Evolutionary conservation across 1,139 yeast species (phyloP), one percentile per base, ranked within the genome.

Genomic region (Candida albicans): DNA sequence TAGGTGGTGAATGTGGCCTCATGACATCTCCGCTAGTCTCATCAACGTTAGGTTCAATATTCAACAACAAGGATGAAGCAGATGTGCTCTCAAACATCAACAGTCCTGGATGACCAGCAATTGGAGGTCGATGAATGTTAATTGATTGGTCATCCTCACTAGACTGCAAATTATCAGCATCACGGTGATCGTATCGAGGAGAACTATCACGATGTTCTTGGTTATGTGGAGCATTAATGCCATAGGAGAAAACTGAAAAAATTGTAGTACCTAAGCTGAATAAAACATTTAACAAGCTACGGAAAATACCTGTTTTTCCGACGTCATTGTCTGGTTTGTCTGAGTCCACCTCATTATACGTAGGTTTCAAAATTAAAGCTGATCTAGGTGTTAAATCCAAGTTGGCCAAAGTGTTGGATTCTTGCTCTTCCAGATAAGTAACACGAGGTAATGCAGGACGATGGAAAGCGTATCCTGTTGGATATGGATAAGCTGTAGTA

Each of bases 371-470:
- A 32, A 83, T 79, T 38, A 86, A 62, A 0, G 84, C 87, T 11
- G 89, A 81, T 42, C 91, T 68, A 1, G 95, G 93, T 11, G 74
- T 65, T 44, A 86, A 65, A 8, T 73, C 79, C 40, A 86, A 65
- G 4, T 67, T 72, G 22, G 54, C 57, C 36, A 86, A 65, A 3
- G 77, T 60, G 40, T 58, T 58, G 44, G 71, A 68, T 55, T 84
- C 90, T 42, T 83, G 84, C 8, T 73, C 68, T 11, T 74, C 79
- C 2, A 74, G 65, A 48, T 56, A 71, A 0, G 75, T 68, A 10
- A 56, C 53, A 24, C 76, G 54, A 2, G 74, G 74, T 5, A 70
- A 52, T 7, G 56, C 56, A 1, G 77, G 75, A 38, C 66, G 57
- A 50, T 68, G 73, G 50, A 72, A 72, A 2, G 62, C 70, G 48